These are phyloP conservation scores for Cutaneotrichosporon sp. DNA, from an alignment of 1,284 basidiomycete genomes.

Conservation along the genomic window DNA sequence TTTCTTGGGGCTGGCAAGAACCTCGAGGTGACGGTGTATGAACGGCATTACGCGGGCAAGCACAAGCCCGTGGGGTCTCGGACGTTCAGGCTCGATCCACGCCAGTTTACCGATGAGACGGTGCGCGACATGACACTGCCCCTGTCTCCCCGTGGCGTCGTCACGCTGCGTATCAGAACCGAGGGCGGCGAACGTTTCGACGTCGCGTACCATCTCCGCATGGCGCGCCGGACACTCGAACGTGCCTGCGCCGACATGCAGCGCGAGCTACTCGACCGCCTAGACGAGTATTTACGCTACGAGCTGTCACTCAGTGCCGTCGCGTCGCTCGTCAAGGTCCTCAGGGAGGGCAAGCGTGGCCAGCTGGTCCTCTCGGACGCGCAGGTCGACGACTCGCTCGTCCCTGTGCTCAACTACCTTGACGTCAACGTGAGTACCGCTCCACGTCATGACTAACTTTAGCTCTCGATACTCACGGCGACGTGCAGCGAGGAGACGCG, in stretches of 20 bases:
- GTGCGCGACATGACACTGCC: conserved; percentile 39
- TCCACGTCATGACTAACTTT: background rate
- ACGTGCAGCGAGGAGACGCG: conserved; percentile 31
- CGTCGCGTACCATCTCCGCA: conserved; percentile 37
- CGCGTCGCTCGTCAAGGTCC: conserved; percentile 25
- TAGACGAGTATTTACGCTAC: conserved; percentile 35
- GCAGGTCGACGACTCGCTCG: conserved; percentile 39
- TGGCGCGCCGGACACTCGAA: conserved; percentile 31
- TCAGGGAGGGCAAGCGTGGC: conserved; percentile 38
- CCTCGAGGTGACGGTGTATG: conserved; percentile 38
- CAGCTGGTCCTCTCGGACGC: conserved; percentile 30
- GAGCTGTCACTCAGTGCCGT: conserved; percentile 27
- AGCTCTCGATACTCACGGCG: conserved; percentile 43
- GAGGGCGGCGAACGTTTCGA: conserved; percentile 42
- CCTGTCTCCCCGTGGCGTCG: conserved; percentile 36
- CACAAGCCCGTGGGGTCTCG: conserved; percentile 41
- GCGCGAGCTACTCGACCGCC: conserved; percentile 38
- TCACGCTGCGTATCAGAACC: conserved; percentile 42
- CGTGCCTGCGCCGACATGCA: conserved; percentile 40
- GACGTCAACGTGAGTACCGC: conserved; percentile 42
- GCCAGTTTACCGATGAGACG: conserved; percentile 23
- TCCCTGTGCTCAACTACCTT: conserved; percentile 41
- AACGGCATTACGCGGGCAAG: conserved; percentile 45
- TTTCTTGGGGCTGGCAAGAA: conserved; percentile 27
- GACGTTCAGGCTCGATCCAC: conserved; percentile 41